Evolutionary conservation across 129 eudicot genomes (phyloP).

Genomic region (Lactuca saligna): DNA sequence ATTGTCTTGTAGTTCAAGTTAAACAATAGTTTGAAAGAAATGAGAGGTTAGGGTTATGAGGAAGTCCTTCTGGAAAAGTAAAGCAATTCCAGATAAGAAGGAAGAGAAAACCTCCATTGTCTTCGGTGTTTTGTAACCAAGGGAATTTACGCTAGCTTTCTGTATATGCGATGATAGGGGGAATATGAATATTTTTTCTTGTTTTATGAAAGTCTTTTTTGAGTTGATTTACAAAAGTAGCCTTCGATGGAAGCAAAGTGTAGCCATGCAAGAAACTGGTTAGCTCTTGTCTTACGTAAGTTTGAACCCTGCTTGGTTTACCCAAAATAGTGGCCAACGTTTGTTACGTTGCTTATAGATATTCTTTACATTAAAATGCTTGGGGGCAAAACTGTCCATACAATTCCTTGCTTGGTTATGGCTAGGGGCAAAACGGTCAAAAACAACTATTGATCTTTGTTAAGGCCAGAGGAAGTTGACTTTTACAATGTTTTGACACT

Average conservation of each 20-base stretch:
- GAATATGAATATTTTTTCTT: not conserved
- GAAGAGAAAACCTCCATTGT: slow-evolving; percentile 18
- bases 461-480: too few relatives aligned
- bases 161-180: slow-evolving; percentile 13
- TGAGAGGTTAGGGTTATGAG: slow-evolving; percentile 19
- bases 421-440: not conserved
- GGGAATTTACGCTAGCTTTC: slow-evolving; percentile 12
- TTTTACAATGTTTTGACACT: too few relatives aligned
- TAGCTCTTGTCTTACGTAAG: slow-evolving; percentile 31
- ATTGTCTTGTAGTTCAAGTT: slow-evolving; percentile 78
- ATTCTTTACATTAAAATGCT: slow-evolving; percentile 4
- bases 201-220: not conserved
- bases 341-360: slow-evolving; percentile 17
- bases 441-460: not conserved
- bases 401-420: not conserved
- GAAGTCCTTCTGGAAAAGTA: slow-evolving; percentile 33
- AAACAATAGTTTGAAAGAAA: slow-evolving; percentile 44
- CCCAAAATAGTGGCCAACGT: slow-evolving; percentile 30
- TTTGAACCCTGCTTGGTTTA: slow-evolving; percentile 26
- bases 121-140: slow-evolving; percentile 9
- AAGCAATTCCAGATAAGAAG: slow-evolving; percentile 39
- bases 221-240: slow-evolving; percentile 29
- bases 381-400: slow-evolving; percentile 13
- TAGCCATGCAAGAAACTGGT: slow-evolving; percentile 34
- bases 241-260: slow-evolving; percentile 36